These are phyloP conservation scores for Talaromyces pinophilus DNA, from an alignment of 2,329 filamentous ascomycete genomes.

Conservation along the genomic window DNA sequence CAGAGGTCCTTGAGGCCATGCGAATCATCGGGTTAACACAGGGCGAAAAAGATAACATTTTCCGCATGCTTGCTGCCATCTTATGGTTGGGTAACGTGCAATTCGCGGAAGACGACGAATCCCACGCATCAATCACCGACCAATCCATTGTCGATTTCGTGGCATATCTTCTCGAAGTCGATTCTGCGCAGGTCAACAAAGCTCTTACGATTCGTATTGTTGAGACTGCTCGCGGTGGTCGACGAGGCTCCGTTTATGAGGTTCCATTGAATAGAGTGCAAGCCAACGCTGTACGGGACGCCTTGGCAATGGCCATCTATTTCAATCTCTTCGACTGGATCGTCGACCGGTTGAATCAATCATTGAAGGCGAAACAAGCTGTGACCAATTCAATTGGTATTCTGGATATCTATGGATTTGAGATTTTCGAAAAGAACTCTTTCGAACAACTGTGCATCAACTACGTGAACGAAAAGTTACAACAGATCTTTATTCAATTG, in stretches of 20 bases:
- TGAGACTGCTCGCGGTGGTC: constrained; percentile 66
- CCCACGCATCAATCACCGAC: constrained; percentile 83
- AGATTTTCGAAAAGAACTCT: constrained; percentile 98
- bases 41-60: constrained; percentile 90
- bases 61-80: constrained; percentile 88
- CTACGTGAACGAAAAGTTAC: constrained; percentile 98
- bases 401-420: constrained; percentile 97
- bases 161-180: constrained; percentile 88
- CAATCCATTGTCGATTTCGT: constrained; percentile 92
- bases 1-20: constrained; percentile 93
- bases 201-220: constrained; percentile 88
- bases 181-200: constrained; percentile 75
- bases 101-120: constrained; percentile 84
- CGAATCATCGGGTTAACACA: constrained; percentile 86
- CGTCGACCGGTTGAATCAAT: constrained; percentile 85
- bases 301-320: constrained; percentile 92
- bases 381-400: constrained; percentile 89
- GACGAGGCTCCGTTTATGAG: constrained; percentile 68
- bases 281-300: constrained; percentile 83
- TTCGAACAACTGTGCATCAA: constrained; percentile 99
- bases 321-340: constrained; percentile 99
- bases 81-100: constrained; percentile 94
- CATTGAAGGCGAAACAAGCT: constrained; percentile 73
- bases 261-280: constrained; percentile 84
- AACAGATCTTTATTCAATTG: constrained; percentile 98